Evolutionary conservation across 1,139 yeast species (phyloP).

Genomic region (Candida sp.): DNA sequence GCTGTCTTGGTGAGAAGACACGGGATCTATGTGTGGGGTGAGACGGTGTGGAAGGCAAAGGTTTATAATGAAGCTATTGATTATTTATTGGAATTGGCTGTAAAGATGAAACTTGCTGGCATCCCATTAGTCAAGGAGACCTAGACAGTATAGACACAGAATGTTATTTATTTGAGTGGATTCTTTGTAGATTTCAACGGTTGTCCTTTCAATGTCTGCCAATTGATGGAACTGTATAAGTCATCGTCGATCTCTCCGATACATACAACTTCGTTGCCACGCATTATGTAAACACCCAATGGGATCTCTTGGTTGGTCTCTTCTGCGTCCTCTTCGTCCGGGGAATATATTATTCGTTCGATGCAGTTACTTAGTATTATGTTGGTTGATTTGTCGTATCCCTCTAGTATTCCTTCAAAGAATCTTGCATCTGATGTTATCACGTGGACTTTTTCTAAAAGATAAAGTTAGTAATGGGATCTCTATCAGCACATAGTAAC

Average conservation of each 20-base stretch:
- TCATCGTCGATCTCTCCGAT: conserved; percentile 72
- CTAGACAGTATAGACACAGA: background rate
- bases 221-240: conserved; percentile 53
- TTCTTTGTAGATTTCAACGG: conserved; percentile 46
- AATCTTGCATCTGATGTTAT: conserved; percentile 86
- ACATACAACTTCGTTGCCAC: conserved; percentile 86
- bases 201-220: conserved; percentile 53
- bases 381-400: conserved; percentile 84
- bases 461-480: conserved; percentile 28
- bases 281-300: conserved; percentile 68
- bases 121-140: conserved; percentile 48
- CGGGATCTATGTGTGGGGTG: conserved; percentile 97
- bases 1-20: conserved; percentile 94
- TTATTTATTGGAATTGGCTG: conserved; percentile 82
- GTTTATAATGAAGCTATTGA: conserved; percentile 93
- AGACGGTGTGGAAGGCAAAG: conserved; percentile 90
- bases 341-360: conserved; percentile 49
- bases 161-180: conserved; percentile 25
- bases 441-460: conserved; percentile 62
- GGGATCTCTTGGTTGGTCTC: conserved; percentile 52
- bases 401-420: conserved; percentile 74
- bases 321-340: conserved; percentile 34
- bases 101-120: conserved; percentile 73
- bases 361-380: conserved; percentile 64
- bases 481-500: too few relatives aligned